Percentiles rank a stretch among this genome's conserved stretches.
Conservation (phyloP, 192 early-diverging fungal genomes). For the Backusella sp. region DNA sequence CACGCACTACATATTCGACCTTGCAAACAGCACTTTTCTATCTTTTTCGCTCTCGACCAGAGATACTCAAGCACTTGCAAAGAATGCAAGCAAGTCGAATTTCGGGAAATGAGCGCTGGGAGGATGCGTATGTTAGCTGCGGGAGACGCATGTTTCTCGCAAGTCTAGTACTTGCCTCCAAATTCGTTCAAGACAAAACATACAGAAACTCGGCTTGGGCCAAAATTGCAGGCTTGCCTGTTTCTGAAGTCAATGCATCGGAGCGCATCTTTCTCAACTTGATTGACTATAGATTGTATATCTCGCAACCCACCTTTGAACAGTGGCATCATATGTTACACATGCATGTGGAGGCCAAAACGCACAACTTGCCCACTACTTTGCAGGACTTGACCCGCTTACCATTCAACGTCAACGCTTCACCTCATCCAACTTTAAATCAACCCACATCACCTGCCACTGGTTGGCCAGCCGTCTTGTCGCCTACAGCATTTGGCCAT, state of each 20-base stretch:
- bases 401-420: neutral
- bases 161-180: constrained; percentile 87
- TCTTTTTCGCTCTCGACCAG: constrained; percentile 47
- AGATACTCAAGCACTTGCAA: constrained; percentile 15
- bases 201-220: constrained; percentile 93
- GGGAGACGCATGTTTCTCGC: constrained; percentile 87
- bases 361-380: constrained; percentile 12
- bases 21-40: constrained; percentile 76
- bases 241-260: constrained; percentile 80
- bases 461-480: constrained; percentile 5
- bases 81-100: neutral
- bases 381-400: constrained; percentile 6
- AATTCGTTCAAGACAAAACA: constrained; percentile 84
- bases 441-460: neutral
- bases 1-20: constrained; percentile 69
- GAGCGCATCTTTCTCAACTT: constrained; percentile 79
- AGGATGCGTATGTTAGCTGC: constrained; percentile 49
- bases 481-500: neutral
- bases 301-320: constrained; percentile 41
- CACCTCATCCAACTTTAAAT: neutral
- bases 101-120: neutral
- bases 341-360: constrained; percentile 27
- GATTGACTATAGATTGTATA: constrained; percentile 79
- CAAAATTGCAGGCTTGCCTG: constrained; percentile 83
- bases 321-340: constrained; percentile 34